Evolutionary conservation across 2,329 filamentous ascomycete species (phyloP), one percentile per base, ranked within the genome.

Genomic region (Westerdykella ornata): DNA sequence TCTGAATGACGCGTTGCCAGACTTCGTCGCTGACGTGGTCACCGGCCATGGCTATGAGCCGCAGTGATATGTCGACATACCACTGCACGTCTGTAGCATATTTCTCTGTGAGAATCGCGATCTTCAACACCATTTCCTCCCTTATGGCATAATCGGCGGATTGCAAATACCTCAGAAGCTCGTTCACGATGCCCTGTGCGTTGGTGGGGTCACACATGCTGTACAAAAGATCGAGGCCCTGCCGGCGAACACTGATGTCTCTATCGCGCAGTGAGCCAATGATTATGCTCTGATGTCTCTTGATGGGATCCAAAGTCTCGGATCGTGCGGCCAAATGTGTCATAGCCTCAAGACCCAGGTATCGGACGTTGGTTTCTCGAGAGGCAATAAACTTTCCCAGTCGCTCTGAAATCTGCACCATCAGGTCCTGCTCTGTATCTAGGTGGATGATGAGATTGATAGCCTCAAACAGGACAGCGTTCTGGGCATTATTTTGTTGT

Each of bases 181-280:
- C 92, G 45, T 85, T 84, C 30, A 98, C 92, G 52, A 98, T 94
- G 8, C 87, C 82, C 50, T 87, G 85, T 6, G 92, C 88, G 66
- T 98, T 98, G n/a, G 83, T 83, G 26, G 85, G 80, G 67, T 98
- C 92, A 66, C 94, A 98, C 92, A 98, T 98, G 79, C 92, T 98
- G 77, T 98, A 98, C 26, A 98, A 77, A 42, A 98, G 72, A 68
- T 98, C 94, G 36, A 98, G 76, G 44, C 90, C 92, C 68, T 98
- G 97, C 54, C 92, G 81, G 46, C 94, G 82, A 35, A 98, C 92
- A 62, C 90, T 97, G 57, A 98, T 98, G 66, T 98, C 92, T 44
- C 92, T 79, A 63, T 98, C 92, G 62, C 92, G 87, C 33, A 98
- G 73, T 0, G 92, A 96, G 22, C 88, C 88, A 34, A 98, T 80